Percentiles rank a stretch among this genome's conserved stretches.
Evolutionary conservation across 2,329 filamentous ascomycete genomes (phyloP).

Genomic region (Nothophaeocryptopus gaeumannii): DNA sequence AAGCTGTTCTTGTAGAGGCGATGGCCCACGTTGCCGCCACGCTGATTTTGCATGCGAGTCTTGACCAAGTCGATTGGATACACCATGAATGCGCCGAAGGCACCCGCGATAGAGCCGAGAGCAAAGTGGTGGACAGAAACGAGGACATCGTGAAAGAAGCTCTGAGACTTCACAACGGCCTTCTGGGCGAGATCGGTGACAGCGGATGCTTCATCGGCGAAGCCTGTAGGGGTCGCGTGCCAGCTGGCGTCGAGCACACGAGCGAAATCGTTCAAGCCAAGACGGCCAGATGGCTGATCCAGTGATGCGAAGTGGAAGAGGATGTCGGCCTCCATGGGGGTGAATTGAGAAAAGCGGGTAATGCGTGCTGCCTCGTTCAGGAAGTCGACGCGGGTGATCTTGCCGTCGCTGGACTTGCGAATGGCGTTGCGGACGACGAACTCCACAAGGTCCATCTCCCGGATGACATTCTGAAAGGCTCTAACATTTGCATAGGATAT

Average conservation of each 20-base stretch:
- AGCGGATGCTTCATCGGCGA: slow-evolving; percentile 41
- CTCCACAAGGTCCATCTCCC: slow-evolving; percentile 97
- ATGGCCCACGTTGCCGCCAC: slow-evolving; percentile 76
- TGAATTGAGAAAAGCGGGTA: slow-evolving; percentile 93
- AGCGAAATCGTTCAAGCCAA: slow-evolving; percentile 80
- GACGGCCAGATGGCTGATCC: slow-evolving; percentile 80
- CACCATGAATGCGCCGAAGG: slow-evolving; percentile 98
- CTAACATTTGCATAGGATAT: slow-evolving; percentile 97
- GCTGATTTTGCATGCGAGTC: slow-evolving; percentile 97
- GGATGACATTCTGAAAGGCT: slow-evolving; percentile 96
- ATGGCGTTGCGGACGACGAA: slow-evolving; percentile 86
- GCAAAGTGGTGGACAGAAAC: slow-evolving; percentile 88
- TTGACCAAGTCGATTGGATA: slow-evolving; percentile 99
- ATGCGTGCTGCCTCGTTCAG: slow-evolving; percentile 87
- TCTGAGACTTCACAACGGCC: slow-evolving; percentile 55
- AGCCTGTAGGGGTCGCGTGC: slow-evolving; percentile 56
- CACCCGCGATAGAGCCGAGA: slow-evolving; percentile 84
- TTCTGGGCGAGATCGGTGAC: slow-evolving; percentile 53
- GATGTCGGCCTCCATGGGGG: slow-evolving; percentile 97
- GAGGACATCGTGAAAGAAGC: slow-evolving; percentile 61
- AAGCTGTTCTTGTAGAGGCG: slow-evolving; percentile 94
- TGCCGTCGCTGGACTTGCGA: slow-evolving; percentile 77
- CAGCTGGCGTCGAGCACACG: slow-evolving; percentile 94
- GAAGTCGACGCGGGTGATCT: slow-evolving; percentile 92
- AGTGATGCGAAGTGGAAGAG: slow-evolving; percentile 97